phyloP scores from a whole-genome alignment of 164 flowering plant species.

The Berberis thunbergii region DNA sequence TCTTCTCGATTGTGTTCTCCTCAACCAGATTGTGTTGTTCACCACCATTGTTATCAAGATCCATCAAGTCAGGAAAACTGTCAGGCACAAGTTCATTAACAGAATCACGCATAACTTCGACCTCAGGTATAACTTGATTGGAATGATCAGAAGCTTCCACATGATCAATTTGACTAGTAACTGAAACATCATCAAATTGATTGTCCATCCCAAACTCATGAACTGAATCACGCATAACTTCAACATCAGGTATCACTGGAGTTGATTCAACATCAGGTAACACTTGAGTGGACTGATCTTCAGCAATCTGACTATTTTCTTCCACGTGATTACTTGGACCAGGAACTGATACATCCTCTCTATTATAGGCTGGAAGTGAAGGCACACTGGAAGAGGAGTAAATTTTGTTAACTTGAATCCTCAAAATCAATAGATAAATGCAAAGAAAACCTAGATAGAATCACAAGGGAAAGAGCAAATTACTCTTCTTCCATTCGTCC shows the following conservation, averaged over 20 bases:
- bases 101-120: constrained; percentile 58
- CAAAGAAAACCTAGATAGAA: not conserved
- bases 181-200: too few relatives aligned
- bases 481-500: constrained; percentile 46
- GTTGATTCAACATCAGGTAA: constrained; percentile 9
- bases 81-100: constrained; percentile 18
- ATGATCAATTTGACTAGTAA: constrained; percentile 13
- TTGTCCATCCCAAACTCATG: too few relatives aligned
- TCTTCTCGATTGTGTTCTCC: constrained; percentile 22
- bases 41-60: constrained; percentile 4
- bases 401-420: not conserved
- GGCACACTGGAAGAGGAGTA: constrained; percentile 15
- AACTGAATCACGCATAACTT: too few relatives aligned
- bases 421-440: not conserved
- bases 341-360: constrained; percentile 15
- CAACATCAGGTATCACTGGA: constrained; percentile 24
- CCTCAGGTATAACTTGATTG: constrained; percentile 30
- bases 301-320: too few relatives aligned
- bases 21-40: constrained; percentile 19
- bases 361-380: constrained; percentile 10
- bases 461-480: constrained; percentile 5
- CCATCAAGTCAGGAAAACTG: constrained; percentile 15
- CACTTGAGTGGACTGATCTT: too few relatives aligned
- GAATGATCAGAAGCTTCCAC: constrained; percentile 14
- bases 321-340: constrained; percentile 5